phyloP scores from a whole-genome alignment of 2,329 filamentous ascomycete genomes.

The Zopfia rhizophila region DNA sequence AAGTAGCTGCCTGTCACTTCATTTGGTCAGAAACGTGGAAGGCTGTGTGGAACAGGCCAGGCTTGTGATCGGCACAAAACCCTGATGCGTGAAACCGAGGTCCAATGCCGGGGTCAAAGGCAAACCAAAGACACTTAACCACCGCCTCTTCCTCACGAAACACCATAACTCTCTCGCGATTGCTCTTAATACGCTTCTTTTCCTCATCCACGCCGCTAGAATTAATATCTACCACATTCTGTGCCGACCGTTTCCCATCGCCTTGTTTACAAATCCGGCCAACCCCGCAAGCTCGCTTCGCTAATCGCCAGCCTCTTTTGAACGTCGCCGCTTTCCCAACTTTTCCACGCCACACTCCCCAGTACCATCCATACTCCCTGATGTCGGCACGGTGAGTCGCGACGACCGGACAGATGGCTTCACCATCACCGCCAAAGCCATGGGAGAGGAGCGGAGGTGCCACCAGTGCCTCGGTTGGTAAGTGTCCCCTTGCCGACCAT shows the following conservation, averaged over 20 bases:
- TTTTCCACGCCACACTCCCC: background rate
- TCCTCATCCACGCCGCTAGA: no score
- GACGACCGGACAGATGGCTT: conserved; percentile 59
- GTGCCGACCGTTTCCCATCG: background rate
- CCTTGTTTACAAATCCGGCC: conserved; percentile 16
- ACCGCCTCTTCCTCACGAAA: no score
- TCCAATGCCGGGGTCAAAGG: no score
- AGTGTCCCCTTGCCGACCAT: conserved; percentile 27
- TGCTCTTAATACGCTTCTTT: no score
- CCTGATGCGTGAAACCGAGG: no score
- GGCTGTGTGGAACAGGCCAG: no score
- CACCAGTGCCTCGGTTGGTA: conserved; percentile 52
- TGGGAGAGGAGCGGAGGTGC: conserved; percentile 85
- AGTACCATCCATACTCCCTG: conserved; percentile 15
- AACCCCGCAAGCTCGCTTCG: conserved; percentile 24
- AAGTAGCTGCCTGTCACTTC: no score
- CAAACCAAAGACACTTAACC: no score
- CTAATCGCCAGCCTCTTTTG: conserved; percentile 13
- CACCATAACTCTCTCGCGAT: no score
- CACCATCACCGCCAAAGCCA: conserved; percentile 89
- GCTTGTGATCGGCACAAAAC: no score
- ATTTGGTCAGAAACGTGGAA: no score
- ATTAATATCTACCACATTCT: no score
- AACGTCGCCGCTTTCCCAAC: background rate
- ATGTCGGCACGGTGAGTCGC: conserved; percentile 37